A percentile compares a stretch with the other conserved stretches of the same genome.
Evolutionary conservation across 768 basidiomycete species (phyloP).

Genomic region (Kwoniella bestiolae): DNA sequence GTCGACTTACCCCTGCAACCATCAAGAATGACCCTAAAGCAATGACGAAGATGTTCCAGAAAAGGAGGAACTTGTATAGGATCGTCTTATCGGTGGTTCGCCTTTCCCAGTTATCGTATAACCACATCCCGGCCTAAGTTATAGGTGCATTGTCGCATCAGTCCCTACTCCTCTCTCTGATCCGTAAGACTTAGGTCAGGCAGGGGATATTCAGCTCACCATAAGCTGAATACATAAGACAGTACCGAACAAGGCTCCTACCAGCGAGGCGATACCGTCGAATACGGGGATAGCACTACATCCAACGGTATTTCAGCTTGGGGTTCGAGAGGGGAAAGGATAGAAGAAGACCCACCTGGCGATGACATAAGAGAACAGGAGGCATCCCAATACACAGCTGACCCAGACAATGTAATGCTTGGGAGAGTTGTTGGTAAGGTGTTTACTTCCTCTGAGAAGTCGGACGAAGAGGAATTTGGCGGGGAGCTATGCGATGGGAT

Average conservation of each 20-base stretch:
- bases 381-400: conserved; percentile 15
- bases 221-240: conserved; percentile 39
- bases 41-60: conserved; percentile 11
- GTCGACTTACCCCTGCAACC: conserved; percentile 19
- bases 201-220: neutral
- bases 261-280: conserved; percentile 38
- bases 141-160: too few species aligned
- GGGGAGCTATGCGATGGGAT: too few species aligned
- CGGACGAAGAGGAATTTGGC: conserved; percentile 42
- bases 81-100: neutral
- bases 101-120: conserved; percentile 36
- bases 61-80: neutral
- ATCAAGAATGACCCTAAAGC: conserved; percentile 18
- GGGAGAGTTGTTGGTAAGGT: conserved; percentile 31
- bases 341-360: conserved; percentile 5
- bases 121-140: conserved; percentile 46
- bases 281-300: conserved; percentile 49
- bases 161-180: too few species aligned
- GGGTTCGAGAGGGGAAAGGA: neutral
- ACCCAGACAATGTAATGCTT: conserved; percentile 40
- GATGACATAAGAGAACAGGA: conserved; percentile 19
- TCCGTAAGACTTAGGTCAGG: too few species aligned
- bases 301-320: neutral
- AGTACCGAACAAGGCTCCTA: conserved; percentile 46
- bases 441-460: conserved; percentile 34